Percentiles rank a stretch among this genome's conserved stretches.
Evolutionary conservation across 495 filamentous ascomycete species (phyloP).

Genomic region (Tuber brumale): DNA sequence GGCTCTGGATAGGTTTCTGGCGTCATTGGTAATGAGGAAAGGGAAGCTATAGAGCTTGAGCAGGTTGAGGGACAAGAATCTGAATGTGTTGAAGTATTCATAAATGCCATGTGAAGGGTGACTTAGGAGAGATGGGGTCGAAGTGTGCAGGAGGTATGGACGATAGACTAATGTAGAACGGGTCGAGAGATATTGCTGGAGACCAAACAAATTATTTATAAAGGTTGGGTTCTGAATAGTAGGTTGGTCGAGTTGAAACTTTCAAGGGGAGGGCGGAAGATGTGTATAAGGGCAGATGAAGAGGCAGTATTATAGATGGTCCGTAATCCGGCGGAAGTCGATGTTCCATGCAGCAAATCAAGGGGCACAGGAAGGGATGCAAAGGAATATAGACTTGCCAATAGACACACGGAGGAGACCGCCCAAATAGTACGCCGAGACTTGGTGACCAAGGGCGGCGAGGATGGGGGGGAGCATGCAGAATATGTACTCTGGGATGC

Average conservation of each 20-base stretch:
- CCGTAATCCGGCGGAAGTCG: conserved; percentile 27
- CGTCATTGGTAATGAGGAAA: conserved; percentile 40
- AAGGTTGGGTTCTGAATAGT: background rate
- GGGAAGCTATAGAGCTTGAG: conserved; percentile 40
- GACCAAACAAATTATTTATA: conserved; percentile 2
- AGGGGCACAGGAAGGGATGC: conserved; percentile 12
- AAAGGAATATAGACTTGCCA: conserved; percentile 2
- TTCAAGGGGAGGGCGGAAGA: conserved; percentile 22
- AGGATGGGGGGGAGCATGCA: conserved; percentile 19
- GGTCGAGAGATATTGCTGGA: conserved; percentile 1
- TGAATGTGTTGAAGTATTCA: conserved; percentile 41
- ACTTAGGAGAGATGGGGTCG: conserved; percentile 7
- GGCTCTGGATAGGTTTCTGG: conserved; percentile 40
- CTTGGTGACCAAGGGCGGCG: conserved; percentile 22
- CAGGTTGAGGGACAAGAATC: conserved; percentile 41
- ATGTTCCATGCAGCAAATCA: conserved; percentile 33
- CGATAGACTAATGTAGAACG: background rate
- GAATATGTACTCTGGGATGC: conserved; percentile 12
- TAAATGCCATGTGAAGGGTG: conserved; percentile 28
- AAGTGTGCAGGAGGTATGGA: background rate
- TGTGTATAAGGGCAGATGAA: conserved; percentile 30
- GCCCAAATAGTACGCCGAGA: conserved; percentile 20
- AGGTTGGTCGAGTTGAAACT: conserved; percentile 18
- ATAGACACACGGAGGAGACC: conserved; percentile 7
- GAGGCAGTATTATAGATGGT: conserved; percentile 23